Evolutionary conservation across 2,329 filamentous ascomycete genomes (phyloP), one percentile per base, ranked within the genome.

Genomic region (Seiridium cupressi): DNA sequence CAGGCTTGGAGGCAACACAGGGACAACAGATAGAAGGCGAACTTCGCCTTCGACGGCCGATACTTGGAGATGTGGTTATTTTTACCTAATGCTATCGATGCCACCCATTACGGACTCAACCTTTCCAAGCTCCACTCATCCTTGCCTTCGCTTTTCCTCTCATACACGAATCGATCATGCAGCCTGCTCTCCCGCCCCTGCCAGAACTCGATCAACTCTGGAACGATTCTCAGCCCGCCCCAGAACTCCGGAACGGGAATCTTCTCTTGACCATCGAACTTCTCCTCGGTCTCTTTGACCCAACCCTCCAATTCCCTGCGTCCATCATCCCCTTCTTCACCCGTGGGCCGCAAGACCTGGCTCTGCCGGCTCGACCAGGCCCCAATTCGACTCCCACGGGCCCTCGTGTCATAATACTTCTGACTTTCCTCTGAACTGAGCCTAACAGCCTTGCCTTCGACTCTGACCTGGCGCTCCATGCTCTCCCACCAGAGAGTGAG

Each of bases 321-420:
- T 3, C 90, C 90, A 66, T 91, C 89, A 59, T 90, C 69, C 3
- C 68, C 72, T 0, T 51, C 62, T 1, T 62, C 65, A 4, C 64
- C 63, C 49, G 63, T 59, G 1, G 82, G 78, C 75, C 77, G 75
- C 60, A 98, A 76, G 47, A 94, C 91, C 68, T 85, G 81, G 71
- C 91, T 96, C 84, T 99, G 95, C 74, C 86, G 83, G 73, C 92
- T 96, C 9, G 95, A 92, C 95, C 95, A 98, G 1, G 93, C 95
- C 0, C 95, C 95, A 61, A 99, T 84, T 65, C 93, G 81, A 69
- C 88, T 92, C 1, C 92, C 94, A 3, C 95, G 81, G 54, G 92
- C 92, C 48, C 87, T 76, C 13, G 86, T 88, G 70, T 88, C 84
- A 66, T 80, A 90, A 72, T 90, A 90, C 18, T 72, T 70, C 77